Percentiles rank a stretch among this genome's conserved stretches.
These are phyloP conservation scores for Garcileccinum viscosum DNA, from an alignment of 1,284 basidiomycete species.

Conservation along the genomic window DNA sequence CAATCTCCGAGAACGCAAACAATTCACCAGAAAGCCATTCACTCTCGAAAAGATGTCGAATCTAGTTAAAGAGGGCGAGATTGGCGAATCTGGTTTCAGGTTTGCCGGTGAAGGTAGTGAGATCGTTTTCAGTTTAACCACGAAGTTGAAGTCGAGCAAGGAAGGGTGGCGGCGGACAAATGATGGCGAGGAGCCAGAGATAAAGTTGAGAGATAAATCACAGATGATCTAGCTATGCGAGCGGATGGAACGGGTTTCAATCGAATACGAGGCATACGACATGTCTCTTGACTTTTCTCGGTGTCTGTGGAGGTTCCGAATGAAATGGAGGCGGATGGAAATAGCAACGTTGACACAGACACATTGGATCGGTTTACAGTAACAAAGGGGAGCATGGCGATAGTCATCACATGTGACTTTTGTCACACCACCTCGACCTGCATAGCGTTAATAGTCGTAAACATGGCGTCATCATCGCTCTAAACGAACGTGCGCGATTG, in stretches of 20 bases:
- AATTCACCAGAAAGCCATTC: no score
- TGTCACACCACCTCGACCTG: background rate
- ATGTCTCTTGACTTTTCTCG: background rate
- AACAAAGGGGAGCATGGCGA: background rate
- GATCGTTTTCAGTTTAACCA: no score
- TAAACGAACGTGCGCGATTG: slow-evolving; percentile 1
- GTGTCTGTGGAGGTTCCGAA: background rate
- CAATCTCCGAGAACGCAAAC: no score
- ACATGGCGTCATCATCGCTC: background rate
- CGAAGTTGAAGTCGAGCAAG: no score
- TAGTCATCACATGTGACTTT: background rate
- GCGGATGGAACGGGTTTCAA: background rate
- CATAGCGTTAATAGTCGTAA: background rate
- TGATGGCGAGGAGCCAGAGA: background rate
- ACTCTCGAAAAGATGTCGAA: no score
- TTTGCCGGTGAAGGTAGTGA: no score
- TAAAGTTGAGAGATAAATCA: background rate
- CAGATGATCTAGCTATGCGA: background rate
- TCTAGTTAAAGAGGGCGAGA: no score
- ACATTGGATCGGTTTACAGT: background rate
- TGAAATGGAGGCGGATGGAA: background rate
- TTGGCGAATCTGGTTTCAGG: no score
- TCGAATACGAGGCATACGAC: background rate
- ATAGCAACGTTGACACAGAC: background rate
- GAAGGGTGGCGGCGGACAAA: no score